Base-by-base conservation (phyloP, 1,139 yeast species). In the Geotrichum histeridarum region DNA sequence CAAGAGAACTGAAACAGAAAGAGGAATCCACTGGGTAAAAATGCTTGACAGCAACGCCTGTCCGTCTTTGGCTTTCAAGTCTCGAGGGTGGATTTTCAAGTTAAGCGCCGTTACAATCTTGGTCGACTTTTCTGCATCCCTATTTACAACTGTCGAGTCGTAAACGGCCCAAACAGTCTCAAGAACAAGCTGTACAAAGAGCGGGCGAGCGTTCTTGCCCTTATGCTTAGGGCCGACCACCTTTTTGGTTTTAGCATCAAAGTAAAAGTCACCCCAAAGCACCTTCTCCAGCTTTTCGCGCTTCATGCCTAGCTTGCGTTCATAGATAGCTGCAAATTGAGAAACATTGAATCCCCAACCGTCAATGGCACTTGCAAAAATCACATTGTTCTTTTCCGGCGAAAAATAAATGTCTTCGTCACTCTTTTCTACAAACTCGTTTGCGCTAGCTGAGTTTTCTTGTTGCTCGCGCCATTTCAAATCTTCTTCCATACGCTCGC, bases 331-430 rank as follows among this genome's bases (percentile, higher is more conserved):
- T 5, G 97, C 88, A 71, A 93, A 86, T 57, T 94, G 96, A 56
- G 87, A 82, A 41, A 94, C 76, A 51, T 90, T 86, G 70, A 94
- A 94, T 0, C 98, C 99, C 99, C 99, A 94, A 4, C 98, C 98
- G 70, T 93, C 99, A 27, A 86, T 76, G 0, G 99, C 99, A 42
- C 95, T 85, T 0, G 96, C 91, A 73, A 94, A 93, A 1, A 94
- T 83, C 6, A 94, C 98, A 67, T 94, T 94, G 67, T 91, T 90
- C 64, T 81, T 79, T 53, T 86, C 90, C 0, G 99, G 99, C 9
- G 89, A 79, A 62, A 94, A 94, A 67, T 94, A 94, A 42, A 93
- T 73, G 62, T 86, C 94, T 48, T 85, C 82, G 67, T 93, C 98
- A 61, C 84, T 86, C 60, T 78, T 79, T 63, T 89, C 97, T 11